These are phyloP conservation scores for Ascochyta rabiei DNA, from an alignment of 2,329 filamentous ascomycete genomes.

Conservation along the genomic window DNA sequence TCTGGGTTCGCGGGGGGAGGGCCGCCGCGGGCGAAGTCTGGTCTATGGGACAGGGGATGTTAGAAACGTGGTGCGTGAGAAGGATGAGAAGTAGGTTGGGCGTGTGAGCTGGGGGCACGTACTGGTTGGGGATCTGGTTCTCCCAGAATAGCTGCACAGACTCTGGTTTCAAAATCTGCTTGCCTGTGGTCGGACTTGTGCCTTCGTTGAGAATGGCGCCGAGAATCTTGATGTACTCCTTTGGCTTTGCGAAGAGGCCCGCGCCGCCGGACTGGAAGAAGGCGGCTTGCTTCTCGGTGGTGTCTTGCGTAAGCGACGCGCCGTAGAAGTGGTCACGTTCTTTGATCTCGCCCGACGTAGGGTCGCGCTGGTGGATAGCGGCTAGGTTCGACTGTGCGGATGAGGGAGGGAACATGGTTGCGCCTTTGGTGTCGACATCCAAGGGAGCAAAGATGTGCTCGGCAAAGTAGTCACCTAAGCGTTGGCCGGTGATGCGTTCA, in stretches of 20 bases:
- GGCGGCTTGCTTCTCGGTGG: constrained; percentile 50
- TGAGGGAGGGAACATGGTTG: constrained; percentile 63
- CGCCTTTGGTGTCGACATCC: constrained; percentile 50
- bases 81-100: not conserved
- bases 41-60: constrained; percentile 33
- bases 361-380: constrained; percentile 61
- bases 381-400: constrained; percentile 63
- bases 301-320: constrained; percentile 53
- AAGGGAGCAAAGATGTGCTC: constrained; percentile 56
- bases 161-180: constrained; percentile 59
- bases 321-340: constrained; percentile 60
- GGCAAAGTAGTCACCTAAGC: constrained; percentile 55
- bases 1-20: constrained; percentile 57
- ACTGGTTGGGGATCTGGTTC: constrained; percentile 63
- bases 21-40: constrained; percentile 55
- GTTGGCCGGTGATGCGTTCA: constrained; percentile 52
- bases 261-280: constrained; percentile 67
- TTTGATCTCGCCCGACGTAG: constrained; percentile 44
- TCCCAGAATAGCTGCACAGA: constrained; percentile 69
- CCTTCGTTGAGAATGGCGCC: constrained; percentile 69
- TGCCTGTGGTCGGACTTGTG: constrained; percentile 61
- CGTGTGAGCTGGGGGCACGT: constrained; percentile 1
- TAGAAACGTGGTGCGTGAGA: not conserved
- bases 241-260: constrained; percentile 64
- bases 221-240: constrained; percentile 67